Evolutionary conservation across 352 stramenopile genomes (phyloP), one percentile per base, ranked within the genome.

Genomic region (Thalassiosira exigua): DNA sequence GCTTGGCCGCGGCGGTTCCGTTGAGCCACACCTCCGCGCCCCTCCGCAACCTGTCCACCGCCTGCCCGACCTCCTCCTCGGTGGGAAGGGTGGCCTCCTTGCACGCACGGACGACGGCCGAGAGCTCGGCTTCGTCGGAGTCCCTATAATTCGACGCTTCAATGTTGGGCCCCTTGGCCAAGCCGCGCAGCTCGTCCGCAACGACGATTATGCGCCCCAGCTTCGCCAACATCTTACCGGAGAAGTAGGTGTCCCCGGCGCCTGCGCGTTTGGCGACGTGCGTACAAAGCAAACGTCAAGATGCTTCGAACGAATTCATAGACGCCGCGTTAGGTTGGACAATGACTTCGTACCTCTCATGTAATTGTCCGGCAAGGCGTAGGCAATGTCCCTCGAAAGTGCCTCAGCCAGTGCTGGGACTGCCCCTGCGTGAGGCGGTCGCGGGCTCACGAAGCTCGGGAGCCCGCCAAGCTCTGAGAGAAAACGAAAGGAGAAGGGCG

Each of bases 241-340:
- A 89, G 59, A 93, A 94, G 58, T 93, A 94, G 3, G 87, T 96
- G 59, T 96, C 92, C 22, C 91, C 91, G 58, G 87, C 87, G 42
- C 92, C 92, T 44, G 54, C n/a, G n/a, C n/a, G n/a, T n/a, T n/a
- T n/a, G n/a, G n/a, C n/a, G n/a, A n/a, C n/a, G n/a, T n/a, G n/a
- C n/a, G n/a, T n/a, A n/a, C n/a, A n/a, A n/a, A n/a, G n/a, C n/a
- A n/a, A n/a, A n/a, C n/a, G n/a, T n/a, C n/a, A n/a, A n/a, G n/a
- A n/a, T n/a, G n/a, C n/a, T n/a, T n/a, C n/a, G n/a, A n/a, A n/a
- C n/a, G n/a, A n/a, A n/a, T n/a, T n/a, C n/a, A n/a, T n/a, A n/a
- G n/a, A n/a, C n/a, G n/a, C n/a, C n/a, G n/a, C n/a, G n/a, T n/a
- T n/a, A n/a, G n/a, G n/a, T n/a, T n/a, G n/a, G n/a, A n/a, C n/a